These are phyloP conservation scores for Lablab purpureus DNA, from an alignment of 306 rosid genomes.

Conservation along the genomic window DNA sequence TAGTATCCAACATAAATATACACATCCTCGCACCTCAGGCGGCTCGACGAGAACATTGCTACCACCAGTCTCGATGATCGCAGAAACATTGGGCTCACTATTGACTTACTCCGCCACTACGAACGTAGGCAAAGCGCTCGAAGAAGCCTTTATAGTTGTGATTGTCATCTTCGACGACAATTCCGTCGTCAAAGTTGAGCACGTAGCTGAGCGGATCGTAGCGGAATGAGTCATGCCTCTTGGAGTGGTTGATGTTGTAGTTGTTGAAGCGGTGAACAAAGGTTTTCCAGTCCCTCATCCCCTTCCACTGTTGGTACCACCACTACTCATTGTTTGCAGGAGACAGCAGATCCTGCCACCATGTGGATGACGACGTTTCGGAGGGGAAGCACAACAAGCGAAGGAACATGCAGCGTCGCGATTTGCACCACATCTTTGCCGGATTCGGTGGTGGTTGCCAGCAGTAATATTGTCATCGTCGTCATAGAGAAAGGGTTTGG, in stretches of 20 bases:
- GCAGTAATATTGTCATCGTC: slow-evolving; percentile 15
- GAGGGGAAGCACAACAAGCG: slow-evolving; percentile 52
- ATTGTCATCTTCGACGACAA: slow-evolving; percentile 29
- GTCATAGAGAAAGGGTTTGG: slow-evolving; percentile 14
- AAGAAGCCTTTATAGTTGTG: slow-evolving; percentile 56
- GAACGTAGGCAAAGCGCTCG: slow-evolving; percentile 61
- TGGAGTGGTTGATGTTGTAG: slow-evolving; percentile 17
- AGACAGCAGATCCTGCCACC: slow-evolving; percentile 59
- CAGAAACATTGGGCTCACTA: no score
- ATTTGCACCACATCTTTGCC: slow-evolving; percentile 1
- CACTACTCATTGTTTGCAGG: slow-evolving; percentile 51
- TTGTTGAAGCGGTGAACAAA: slow-evolving; percentile 67
- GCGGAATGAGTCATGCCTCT: slow-evolving; percentile 48
- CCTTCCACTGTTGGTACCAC: slow-evolving; percentile 69
- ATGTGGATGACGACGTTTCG: slow-evolving; percentile 20
- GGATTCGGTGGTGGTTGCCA: neutral
- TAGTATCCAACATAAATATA: no score
- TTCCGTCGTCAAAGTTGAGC: slow-evolving; percentile 72
- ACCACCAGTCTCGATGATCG: no score
- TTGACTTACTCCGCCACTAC: no score
- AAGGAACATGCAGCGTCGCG: slow-evolving; percentile 49
- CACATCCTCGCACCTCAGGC: no score
- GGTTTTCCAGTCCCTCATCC: slow-evolving; percentile 73
- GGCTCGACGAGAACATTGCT: no score
- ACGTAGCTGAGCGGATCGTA: slow-evolving; percentile 76